A percentile compares a stretch with the other conserved stretches of the same genome.
Conservation (phyloP, 306 rosid genomes). For the Styphnolobium japonicum region DNA sequence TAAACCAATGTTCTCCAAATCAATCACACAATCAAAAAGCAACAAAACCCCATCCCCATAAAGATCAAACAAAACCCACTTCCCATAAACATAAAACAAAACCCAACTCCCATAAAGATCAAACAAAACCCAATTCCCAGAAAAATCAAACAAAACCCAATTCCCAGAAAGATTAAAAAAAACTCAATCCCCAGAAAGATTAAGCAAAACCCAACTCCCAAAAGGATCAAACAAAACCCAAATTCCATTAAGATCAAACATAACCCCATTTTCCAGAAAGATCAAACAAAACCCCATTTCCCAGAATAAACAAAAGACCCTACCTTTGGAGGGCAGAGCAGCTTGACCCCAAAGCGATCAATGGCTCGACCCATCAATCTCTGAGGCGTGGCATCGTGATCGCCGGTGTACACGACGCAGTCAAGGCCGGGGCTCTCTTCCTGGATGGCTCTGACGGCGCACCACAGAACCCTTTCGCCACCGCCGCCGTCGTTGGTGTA, state of each 20-base stretch:
- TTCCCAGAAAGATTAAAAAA: neutral
- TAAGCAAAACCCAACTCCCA: no score
- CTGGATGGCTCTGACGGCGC: slow-evolving; percentile 81
- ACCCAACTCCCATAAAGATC: no score
- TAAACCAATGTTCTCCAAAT: neutral
- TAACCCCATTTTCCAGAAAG: neutral
- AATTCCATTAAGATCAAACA: no score
- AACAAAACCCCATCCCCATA: neutral
- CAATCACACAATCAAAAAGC: neutral
- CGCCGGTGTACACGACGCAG: slow-evolving; percentile 79
- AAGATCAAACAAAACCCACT: neutral
- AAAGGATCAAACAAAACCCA: neutral
- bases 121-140: neutral
- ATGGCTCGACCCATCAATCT: slow-evolving; percentile 58
- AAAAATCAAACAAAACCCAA: neutral
- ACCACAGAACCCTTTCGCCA: slow-evolving; percentile 92
- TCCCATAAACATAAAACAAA: no score
- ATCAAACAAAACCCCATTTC: neutral
- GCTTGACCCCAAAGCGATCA: slow-evolving; percentile 81
- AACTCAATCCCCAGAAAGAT: no score
- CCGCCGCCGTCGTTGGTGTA: slow-evolving; percentile 94
- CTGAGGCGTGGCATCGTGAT: slow-evolving; percentile 78
- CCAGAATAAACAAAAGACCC: neutral
- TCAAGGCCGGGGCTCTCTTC: slow-evolving; percentile 59
- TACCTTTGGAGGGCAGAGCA: slow-evolving; percentile 59